These are phyloP conservation scores for Melocanna baccifera DNA, from an alignment of 176 grass and related monocot genomes.

Conservation along the genomic window DNA sequence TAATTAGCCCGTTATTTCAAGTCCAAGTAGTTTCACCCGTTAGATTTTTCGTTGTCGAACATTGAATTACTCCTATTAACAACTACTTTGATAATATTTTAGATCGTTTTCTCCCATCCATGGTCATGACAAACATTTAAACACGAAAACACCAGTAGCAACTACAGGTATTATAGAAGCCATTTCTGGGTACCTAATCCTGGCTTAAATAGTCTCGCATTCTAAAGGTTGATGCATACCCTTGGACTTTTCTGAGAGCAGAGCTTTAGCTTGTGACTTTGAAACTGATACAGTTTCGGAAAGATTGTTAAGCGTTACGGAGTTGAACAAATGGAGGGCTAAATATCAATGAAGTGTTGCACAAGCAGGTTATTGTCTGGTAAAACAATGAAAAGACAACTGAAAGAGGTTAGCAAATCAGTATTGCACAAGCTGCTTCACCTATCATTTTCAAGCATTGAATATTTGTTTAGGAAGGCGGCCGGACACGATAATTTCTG, in stretches of 20 bases:
- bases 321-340: not conserved
- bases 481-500: not conserved
- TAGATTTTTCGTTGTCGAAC: not conserved
- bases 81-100: not conserved
- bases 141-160: constrained; percentile 27
- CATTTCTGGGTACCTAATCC: constrained; percentile 27
- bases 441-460: not conserved
- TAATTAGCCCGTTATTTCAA: not conserved
- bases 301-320: not conserved
- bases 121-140: not conserved
- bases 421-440: not conserved
- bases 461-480: not conserved
- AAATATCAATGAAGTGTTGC: not conserved
- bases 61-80: not conserved
- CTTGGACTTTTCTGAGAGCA: constrained; percentile 2
- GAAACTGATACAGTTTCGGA: not conserved
- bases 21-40: not conserved
- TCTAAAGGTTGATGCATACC: not conserved
- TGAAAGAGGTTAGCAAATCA: not conserved
- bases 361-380: not conserved
- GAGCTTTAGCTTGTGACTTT: constrained; percentile 1
- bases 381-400: not conserved
- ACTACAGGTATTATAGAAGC: constrained; percentile 39
- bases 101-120: not conserved
- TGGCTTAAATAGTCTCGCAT: constrained; percentile 12